phyloP scores from a whole-genome alignment of 495 filamentous ascomycete genomes.

The Aspergillus baeticus region DNA sequence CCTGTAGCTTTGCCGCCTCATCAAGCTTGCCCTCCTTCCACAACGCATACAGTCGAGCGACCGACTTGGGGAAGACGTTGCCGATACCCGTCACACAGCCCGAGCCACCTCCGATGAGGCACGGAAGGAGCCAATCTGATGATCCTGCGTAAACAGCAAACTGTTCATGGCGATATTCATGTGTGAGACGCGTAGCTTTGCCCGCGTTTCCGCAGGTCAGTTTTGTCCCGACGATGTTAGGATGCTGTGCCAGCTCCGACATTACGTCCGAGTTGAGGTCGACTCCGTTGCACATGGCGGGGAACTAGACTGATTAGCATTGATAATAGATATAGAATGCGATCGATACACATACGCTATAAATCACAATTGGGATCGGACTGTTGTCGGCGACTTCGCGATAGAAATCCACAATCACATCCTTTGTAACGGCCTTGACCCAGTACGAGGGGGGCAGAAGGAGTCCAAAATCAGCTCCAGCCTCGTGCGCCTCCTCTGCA shows the following conservation, averaged over 20 bases:
- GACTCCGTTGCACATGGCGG: conserved; percentile 64
- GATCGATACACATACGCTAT: conserved; percentile 46
- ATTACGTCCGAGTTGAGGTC: conserved; percentile 61
- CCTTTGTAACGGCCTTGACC: conserved; percentile 51
- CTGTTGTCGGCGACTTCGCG: conserved; percentile 48
- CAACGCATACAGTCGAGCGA: conserved; percentile 62
- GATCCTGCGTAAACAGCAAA: conserved; percentile 64
- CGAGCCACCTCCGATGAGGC: conserved; percentile 46
- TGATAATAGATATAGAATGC: too few species aligned
- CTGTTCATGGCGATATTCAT: conserved; percentile 44
- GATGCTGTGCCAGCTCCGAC: conserved; percentile 44
- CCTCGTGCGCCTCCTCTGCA: conserved; percentile 52
- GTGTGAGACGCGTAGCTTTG: conserved; percentile 53
- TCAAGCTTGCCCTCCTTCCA: conserved; percentile 60
- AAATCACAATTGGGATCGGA: conserved; percentile 57
- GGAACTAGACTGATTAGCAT: conserved; percentile 44
- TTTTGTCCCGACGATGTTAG: conserved; percentile 60
- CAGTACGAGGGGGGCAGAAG: conserved; percentile 60
- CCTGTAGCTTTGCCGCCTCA: conserved; percentile 69
- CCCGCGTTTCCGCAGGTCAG: conserved; percentile 66
- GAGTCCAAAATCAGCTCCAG: conserved; percentile 55
- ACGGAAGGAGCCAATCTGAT: conserved; percentile 61
- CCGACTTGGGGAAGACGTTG: conserved; percentile 64
- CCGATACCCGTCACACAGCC: conserved; percentile 69
- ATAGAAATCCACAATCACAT: conserved; percentile 57